Base-by-base conservation (phyloP, 2,329 filamentous ascomycete genomes). In the Colletotrichum agaves region DNA sequence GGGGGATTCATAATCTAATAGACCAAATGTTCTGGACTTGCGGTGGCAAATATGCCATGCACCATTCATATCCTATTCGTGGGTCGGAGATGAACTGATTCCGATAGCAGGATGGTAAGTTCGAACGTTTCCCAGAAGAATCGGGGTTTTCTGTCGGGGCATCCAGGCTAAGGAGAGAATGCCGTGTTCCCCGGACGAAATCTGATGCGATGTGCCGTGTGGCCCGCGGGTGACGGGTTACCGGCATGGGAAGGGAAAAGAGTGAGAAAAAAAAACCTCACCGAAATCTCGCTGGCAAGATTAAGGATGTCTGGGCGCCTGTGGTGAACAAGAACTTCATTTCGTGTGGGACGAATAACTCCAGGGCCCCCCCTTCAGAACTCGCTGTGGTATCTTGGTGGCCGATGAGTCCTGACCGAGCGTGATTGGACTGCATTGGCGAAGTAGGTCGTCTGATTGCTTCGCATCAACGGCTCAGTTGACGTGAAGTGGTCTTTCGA, bases 281-380 rank as follows among this genome's bases (percentile, higher is more conserved):
- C 35, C 5, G 7, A 35, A 55, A 55, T 46, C 41, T 67, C 46
- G 17, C 15, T 27, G 17, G 13, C 63, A 53, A 64, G 35, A 67
- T 67, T 67, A 60, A 67, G 61, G 61, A 35, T 49, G 61, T 64
- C 58, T 53, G 33, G 39, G 33, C 33, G 50, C 39, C 53, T 41
- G 46, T 61, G 23, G 23, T 44, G 58, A 64, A 55, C 61, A 19
- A 59, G 27, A 43, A 43, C 21, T 61, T 67, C 64, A 64, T 67
- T 55, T 67, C 64, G 46, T 47, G 15, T 31, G 47, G 21, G 33
- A 19, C 46, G 33, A 21, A 63, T 27, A 62, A 21, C 23, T 27
- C 21, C 37, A 44, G 49, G 44, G 27, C 50, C 41, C n/a, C 52
- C 53, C 31, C 12, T 27, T 41, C 27, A 52, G 33, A 39, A 19